Percentiles rank a stretch among this genome's conserved stretches.
Conservation (phyloP, 208 protist genomes). For the Eutreptiella sp. region DNA sequence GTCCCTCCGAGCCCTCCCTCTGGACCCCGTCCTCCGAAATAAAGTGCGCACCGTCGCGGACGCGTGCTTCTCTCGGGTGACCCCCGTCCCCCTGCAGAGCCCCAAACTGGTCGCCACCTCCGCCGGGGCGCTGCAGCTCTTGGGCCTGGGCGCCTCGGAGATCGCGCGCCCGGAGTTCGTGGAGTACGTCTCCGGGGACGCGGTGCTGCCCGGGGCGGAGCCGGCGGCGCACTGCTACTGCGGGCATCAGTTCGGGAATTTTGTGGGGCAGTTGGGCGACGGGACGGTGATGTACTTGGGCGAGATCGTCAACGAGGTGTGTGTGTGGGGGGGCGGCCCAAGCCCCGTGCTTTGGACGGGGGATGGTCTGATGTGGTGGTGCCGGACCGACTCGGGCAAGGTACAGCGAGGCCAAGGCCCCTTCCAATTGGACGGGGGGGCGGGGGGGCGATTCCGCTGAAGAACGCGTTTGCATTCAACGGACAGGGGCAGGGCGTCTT, state of each 20-base stretch:
- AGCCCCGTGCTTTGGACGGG: no score
- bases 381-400: no score
- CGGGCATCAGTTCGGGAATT: conserved; percentile 51
- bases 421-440: no score
- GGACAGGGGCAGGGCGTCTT: no score
- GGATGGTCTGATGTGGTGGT: no score
- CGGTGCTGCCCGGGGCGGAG: conserved; percentile 35
- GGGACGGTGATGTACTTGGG: conserved; percentile 46
- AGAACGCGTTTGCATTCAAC: no score
- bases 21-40: conserved; percentile 32
- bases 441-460: no score
- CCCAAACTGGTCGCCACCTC: conserved; percentile 20
- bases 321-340: no score
- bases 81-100: conserved; percentile 25
- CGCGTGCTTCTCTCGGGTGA: conserved; percentile 34
- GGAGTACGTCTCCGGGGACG: conserved; percentile 31
- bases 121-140: conserved; percentile 23
- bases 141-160: conserved; percentile 30
- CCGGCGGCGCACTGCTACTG: conserved; percentile 44
- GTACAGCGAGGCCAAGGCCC: no score
- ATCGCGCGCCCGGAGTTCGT: conserved; percentile 12
- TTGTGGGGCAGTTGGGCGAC: conserved; percentile 54
- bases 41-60: conserved; percentile 25
- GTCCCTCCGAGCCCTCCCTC: conserved; percentile 23
- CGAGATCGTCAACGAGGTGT: conserved; percentile 34